phyloP scores from a whole-genome alignment of 2,329 filamentous ascomycete genomes.

The Diaporthe vexans region DNA sequence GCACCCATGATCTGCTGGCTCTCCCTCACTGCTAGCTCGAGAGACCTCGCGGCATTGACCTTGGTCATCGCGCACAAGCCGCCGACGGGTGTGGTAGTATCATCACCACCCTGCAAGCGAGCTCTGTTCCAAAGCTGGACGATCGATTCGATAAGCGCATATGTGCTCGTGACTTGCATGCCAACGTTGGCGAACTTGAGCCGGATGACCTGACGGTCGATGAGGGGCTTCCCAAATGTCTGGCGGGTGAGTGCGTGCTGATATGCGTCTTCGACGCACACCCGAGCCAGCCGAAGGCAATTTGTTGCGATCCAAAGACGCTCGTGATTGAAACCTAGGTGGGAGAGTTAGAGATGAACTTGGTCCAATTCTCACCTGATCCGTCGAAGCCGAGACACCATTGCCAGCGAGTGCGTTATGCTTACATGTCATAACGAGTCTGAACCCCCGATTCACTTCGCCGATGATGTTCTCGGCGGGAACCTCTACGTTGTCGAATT shows the following conservation, averaged over 20 bases:
- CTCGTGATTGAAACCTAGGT: conserved; percentile 70
- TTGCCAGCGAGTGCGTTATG: neutral
- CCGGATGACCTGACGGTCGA: conserved; percentile 49
- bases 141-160: conserved; percentile 5
- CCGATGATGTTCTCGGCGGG: neutral
- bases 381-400: neutral
- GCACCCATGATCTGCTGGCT: conserved; percentile 62
- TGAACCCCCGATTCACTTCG: neutral
- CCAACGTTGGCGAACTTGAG: conserved; percentile 62
- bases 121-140: conserved; percentile 15
- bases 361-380: neutral
- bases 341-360: neutral
- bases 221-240: conserved; percentile 66
- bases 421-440: conserved; percentile 24
- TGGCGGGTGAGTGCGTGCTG: conserved; percentile 60
- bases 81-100: neutral
- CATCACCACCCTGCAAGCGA: neutral
- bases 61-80: conserved; percentile 22
- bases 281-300: conserved; percentile 66
- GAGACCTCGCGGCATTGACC: conserved; percentile 15
- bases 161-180: conserved; percentile 8
- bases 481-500: conserved; percentile 20
- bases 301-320: conserved; percentile 66
- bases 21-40: conserved; percentile 54
- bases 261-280: conserved; percentile 64